phyloP scores from a whole-genome alignment of 106 monocot species.

The Iris macrosiphon region DNA sequence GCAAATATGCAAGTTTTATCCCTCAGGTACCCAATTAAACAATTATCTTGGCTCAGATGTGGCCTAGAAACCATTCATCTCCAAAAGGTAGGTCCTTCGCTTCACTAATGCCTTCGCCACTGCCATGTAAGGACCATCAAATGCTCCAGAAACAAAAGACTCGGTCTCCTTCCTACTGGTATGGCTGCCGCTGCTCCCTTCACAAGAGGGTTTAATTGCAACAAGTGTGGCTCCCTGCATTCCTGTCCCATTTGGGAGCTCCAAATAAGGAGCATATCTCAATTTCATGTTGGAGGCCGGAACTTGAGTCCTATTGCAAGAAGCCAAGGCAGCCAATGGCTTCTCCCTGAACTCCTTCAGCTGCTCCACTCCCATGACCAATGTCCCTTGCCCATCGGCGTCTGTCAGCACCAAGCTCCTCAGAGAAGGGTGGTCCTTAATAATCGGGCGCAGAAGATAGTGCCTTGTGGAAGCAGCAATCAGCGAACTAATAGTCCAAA shows the following conservation, averaged over 20 bases:
- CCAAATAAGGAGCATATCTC: constrained; percentile 57
- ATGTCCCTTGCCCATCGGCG: constrained; percentile 71
- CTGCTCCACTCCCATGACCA: constrained; percentile 59
- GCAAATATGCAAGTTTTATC: background rate
- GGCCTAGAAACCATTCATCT: constrained; percentile 92
- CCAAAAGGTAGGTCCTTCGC: constrained; percentile 63
- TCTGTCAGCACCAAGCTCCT: constrained; percentile 65
- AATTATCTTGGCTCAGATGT: background rate
- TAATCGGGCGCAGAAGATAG: constrained; percentile 57
- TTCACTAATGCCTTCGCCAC: constrained; percentile 58
- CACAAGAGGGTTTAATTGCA: constrained; percentile 54
- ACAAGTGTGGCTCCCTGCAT: constrained; percentile 85
- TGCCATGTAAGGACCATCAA: constrained; percentile 60
- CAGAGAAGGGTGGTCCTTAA: constrained; percentile 75
- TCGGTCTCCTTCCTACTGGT: constrained; percentile 54
- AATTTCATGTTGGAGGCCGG: constrained; percentile 81
- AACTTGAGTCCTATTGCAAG: constrained; percentile 66
- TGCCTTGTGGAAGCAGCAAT: constrained; percentile 87
- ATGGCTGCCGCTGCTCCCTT: constrained; percentile 18
- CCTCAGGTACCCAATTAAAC: background rate
- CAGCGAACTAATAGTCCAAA: constrained; percentile 85
- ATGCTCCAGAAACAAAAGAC: constrained; percentile 45
- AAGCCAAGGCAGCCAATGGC: constrained; percentile 58
- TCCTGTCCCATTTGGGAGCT: constrained; percentile 53
- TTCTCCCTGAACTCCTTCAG: constrained; percentile 82